Evolutionary conservation across 2,329 filamentous ascomycete species (phyloP).

Genomic region (Nannizzia gypsea): DNA sequence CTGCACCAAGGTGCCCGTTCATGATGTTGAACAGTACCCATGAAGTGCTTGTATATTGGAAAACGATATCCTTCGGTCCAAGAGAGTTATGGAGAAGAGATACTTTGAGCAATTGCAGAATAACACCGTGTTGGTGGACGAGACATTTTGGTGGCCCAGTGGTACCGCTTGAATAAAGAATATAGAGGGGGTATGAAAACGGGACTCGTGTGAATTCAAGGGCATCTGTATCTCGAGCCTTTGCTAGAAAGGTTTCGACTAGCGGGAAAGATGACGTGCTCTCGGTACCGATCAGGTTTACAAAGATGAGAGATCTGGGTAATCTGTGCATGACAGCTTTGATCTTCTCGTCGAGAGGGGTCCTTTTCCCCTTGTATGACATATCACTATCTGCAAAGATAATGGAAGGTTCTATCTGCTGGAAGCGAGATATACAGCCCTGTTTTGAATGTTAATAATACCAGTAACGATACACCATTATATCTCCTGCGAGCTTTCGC

Average conservation of each 20-base stretch:
- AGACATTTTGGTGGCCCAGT: slow-evolving; percentile 37
- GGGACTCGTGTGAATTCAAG: slow-evolving; percentile 30
- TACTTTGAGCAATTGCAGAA: slow-evolving; percentile 36
- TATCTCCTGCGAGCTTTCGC: background rate
- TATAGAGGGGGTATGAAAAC: slow-evolving; percentile 34
- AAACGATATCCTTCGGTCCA: slow-evolving; percentile 28
- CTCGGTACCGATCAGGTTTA: slow-evolving; percentile 14
- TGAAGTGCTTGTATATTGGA: slow-evolving; percentile 38
- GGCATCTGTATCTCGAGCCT: slow-evolving; percentile 20
- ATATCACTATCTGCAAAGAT: slow-evolving; percentile 33
- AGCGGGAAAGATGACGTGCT: slow-evolving; percentile 17
- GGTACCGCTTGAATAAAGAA: slow-evolving; percentile 35
- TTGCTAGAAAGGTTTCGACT: slow-evolving; percentile 24
- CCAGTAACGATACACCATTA: background rate
- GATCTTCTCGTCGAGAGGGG: slow-evolving; percentile 24
- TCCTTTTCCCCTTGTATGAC: slow-evolving; percentile 30
- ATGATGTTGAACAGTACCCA: slow-evolving; percentile 40
- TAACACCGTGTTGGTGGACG: slow-evolving; percentile 34
- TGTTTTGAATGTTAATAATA: slow-evolving; percentile 5
- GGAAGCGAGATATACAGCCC: slow-evolving; percentile 26
- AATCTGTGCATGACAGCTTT: slow-evolving; percentile 23
- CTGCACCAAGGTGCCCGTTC: slow-evolving; percentile 33
- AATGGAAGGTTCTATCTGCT: slow-evolving; percentile 31
- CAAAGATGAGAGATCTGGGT: slow-evolving; percentile 15
- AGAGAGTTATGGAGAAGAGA: slow-evolving; percentile 35